Percentiles rank a stretch among this genome's conserved stretches.
These are phyloP conservation scores for Arabis alpina DNA, from an alignment of 345 rosid species.

Conservation along the genomic window DNA sequence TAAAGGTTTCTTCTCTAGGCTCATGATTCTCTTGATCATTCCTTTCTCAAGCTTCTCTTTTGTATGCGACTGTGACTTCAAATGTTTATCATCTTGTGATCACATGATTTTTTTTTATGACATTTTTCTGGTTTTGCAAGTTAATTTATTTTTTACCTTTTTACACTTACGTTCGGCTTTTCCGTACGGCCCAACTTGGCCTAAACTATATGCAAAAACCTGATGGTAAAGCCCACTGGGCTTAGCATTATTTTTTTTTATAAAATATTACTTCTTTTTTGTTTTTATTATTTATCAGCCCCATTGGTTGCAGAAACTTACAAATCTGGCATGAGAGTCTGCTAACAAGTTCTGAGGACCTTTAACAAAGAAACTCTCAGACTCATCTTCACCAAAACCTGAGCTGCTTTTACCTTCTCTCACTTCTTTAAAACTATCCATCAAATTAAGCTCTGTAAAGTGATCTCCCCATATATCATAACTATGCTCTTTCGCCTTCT, in stretches of 20 bases:
- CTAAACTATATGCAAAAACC: not conserved
- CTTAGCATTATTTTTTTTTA: constrained; percentile 15
- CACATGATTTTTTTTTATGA: not conserved
- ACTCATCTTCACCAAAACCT: constrained; percentile 46
- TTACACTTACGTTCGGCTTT: not conserved
- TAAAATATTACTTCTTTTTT: constrained; percentile 9
- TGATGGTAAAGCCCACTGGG: constrained; percentile 31
- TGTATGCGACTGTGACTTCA: constrained; percentile 5
- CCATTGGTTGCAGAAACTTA: constrained; percentile 55
- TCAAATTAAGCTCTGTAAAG: constrained; percentile 56
- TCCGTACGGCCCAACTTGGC: not conserved
- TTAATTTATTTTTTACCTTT: not conserved
- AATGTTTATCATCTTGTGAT: not conserved
- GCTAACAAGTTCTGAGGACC: constrained; percentile 74
- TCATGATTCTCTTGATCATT: constrained; percentile 38
- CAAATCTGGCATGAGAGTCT: constrained; percentile 54
- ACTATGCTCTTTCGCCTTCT: constrained; percentile 49
- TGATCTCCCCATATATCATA: constrained; percentile 95
- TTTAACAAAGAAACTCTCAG: constrained; percentile 78
- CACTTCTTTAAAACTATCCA: constrained; percentile 49
- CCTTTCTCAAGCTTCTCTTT: constrained; percentile 6
- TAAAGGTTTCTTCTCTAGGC: not conserved
- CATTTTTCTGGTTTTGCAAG: not conserved
- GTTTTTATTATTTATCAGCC: constrained; percentile 53
- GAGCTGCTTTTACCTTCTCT: constrained; percentile 48